Evolutionary conservation across 2,329 filamentous ascomycete genomes (phyloP).

Genomic region (Parastagonospora nodorum): DNA sequence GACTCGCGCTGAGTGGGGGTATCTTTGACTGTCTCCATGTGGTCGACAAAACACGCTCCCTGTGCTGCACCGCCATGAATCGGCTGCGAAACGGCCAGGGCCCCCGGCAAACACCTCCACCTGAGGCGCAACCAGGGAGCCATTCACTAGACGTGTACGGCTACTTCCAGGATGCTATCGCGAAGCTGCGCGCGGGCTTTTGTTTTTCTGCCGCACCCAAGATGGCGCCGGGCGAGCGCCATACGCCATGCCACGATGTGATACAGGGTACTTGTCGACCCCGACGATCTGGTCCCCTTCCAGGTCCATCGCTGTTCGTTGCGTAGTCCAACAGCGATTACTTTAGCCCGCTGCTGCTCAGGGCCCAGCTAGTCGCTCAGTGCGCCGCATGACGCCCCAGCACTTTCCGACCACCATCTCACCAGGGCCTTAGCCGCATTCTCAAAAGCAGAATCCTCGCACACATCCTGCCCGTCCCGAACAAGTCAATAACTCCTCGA

Average conservation of each 20-base stretch:
- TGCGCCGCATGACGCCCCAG: conserved; percentile 44
- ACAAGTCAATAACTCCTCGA: conserved; percentile 40
- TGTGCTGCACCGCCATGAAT: conserved; percentile 35
- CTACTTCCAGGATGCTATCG: conserved; percentile 27
- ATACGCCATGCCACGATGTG: conserved; percentile 47
- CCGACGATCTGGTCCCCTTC: conserved; percentile 48
- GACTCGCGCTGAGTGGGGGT: conserved; percentile 28
- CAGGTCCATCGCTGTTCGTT: conserved; percentile 35
- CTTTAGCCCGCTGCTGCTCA: conserved; percentile 41
- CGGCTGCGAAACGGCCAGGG: conserved; percentile 34
- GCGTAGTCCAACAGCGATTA: conserved; percentile 35
- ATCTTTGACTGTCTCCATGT: conserved; percentile 31
- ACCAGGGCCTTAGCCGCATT: conserved; percentile 44
- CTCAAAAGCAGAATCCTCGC: conserved; percentile 44
- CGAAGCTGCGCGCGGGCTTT: conserved; percentile 28
- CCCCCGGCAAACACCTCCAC: conserved; percentile 20
- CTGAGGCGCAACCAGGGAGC: conserved; percentile 30
- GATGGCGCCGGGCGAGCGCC: conserved; percentile 32
- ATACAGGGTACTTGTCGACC: conserved; percentile 45
- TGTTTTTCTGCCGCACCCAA: conserved; percentile 36
- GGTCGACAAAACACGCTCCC: conserved; percentile 33
- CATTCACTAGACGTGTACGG: conserved; percentile 17
- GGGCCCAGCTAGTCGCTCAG: conserved; percentile 37
- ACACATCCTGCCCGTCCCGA: conserved; percentile 39
- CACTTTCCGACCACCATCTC: conserved; percentile 36